Evolutionary conservation across 2,329 filamentous ascomycete genomes (phyloP), one percentile per base, ranked within the genome.

Genomic region (Scedosporium dehoogii): DNA sequence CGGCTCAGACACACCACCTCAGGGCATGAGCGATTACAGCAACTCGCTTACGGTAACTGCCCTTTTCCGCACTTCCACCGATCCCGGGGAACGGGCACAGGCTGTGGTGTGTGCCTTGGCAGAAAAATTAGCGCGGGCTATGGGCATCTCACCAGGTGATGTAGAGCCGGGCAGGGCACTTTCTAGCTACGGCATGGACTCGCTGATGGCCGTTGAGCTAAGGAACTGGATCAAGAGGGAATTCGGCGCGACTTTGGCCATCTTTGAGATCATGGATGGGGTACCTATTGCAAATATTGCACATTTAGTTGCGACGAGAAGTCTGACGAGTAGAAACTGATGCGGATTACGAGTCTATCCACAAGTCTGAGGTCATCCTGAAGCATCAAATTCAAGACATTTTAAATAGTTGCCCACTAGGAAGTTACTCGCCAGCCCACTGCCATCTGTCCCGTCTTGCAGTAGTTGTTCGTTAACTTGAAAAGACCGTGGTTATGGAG

Each of bases 241-340:
- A 68, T 74, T 80, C 64, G 73, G 80, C 68, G 75, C 76, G 1
- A 80, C 76, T 58, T 66, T 82, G 66, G 79, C 83, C 69, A 80
- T 84, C 0, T 68, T 84, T 63, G 80, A 84, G 68, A 67, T 84
- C 63, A 68, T 83, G 60, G 78, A 76, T 23, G 81, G 79, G 67
- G 79, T 79, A 3, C 78, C 74, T 23, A 55, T 62, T 27, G 6
- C 29, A 33, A 33, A 10, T 33, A 33, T 33, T 33, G 29, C 29
- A 33, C 29, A 33, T 7, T 33, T 33, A 7, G 29, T 33, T 9
- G 5, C 29, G 29, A 33, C 5, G 10, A 33, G 29, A 33, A 6
- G 27, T 29, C 27, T 29, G 27, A 29, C 27, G 27, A 29, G 27
- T 6, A 33, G 29, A 7, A 7, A 10, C 4, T 33, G 29, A 33